Percentiles rank a stretch among this genome's conserved stretches.
phyloP scores from a whole-genome alignment of 768 basidiomycete species.

The Rhodosporidiobolus sp. region DNA sequence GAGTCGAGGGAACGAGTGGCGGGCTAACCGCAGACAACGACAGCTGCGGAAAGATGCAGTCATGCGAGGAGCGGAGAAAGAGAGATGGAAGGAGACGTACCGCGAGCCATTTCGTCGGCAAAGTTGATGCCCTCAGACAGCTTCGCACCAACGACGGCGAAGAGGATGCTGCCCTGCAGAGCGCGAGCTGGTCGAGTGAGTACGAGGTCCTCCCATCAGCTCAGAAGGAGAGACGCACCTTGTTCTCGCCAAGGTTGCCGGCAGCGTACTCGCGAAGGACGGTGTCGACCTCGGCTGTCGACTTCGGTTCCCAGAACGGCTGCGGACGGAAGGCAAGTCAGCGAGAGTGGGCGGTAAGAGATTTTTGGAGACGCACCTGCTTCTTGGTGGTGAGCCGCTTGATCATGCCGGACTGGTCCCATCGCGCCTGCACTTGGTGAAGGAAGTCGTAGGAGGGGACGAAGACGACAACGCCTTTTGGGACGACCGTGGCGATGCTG shows the following conservation, averaged over 20 bases:
- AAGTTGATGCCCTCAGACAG: conserved; percentile 85
- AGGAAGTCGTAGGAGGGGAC: conserved; percentile 87
- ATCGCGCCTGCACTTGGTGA: conserved; percentile 62
- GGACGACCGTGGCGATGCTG: conserved; percentile 74
- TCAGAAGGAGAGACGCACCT: too few species aligned
- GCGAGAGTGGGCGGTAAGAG: neutral
- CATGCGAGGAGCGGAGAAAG: accelerated
- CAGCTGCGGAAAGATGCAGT: neutral
- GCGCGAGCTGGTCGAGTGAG: too few species aligned
- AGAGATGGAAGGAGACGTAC: neutral
- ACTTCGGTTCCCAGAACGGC: conserved; percentile 87
- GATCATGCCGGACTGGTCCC: conserved; percentile 64
- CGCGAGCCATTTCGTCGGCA: conserved; percentile 46
- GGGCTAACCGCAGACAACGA: conserved; percentile 33
- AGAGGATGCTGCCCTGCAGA: conserved; percentile 56
- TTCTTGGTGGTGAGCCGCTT: conserved; percentile 68
- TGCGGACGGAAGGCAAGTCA: conserved; percentile 46
- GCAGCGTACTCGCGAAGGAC: conserved; percentile 61
- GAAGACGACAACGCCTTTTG: conserved; percentile 88
- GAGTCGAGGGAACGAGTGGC: neutral
- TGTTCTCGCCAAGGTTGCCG: conserved; percentile 56
- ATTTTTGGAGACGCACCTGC: conserved; percentile 55
- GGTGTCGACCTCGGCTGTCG: conserved; percentile 66
- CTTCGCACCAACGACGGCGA: conserved; percentile 95
- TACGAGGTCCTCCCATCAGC: too few species aligned